Percentiles rank a stretch among this genome's conserved stretches.
These are phyloP conservation scores for Dothistroma pini DNA, from an alignment of 2,329 filamentous ascomycete species.

Conservation along the genomic window DNA sequence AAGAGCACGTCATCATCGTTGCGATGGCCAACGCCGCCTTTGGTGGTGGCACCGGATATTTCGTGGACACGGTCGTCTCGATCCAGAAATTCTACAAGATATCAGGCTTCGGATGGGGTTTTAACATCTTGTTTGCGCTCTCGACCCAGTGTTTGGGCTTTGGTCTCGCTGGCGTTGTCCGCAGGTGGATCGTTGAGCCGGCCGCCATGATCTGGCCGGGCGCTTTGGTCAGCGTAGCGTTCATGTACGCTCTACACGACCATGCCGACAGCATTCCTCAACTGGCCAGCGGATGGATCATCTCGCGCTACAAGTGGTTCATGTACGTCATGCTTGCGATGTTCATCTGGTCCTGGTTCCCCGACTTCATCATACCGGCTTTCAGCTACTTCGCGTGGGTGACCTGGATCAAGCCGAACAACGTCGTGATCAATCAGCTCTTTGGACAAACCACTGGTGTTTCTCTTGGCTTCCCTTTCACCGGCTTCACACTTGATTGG, in stretches of 20 bases:
- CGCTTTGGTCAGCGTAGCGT: slow-evolving; percentile 73
- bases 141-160: slow-evolving; percentile 86
- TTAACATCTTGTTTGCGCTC: slow-evolving; percentile 79
- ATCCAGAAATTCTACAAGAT: slow-evolving; percentile 72
- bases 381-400: slow-evolving; percentile 85
- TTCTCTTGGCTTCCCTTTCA: slow-evolving; percentile 36
- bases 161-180: slow-evolving; percentile 75
- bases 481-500: slow-evolving; percentile 87
- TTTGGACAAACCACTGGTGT: slow-evolving; percentile 28
- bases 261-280: slow-evolving; percentile 45
- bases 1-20: slow-evolving; percentile 30
- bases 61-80: slow-evolving; percentile 27
- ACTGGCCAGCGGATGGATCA: slow-evolving; percentile 65
- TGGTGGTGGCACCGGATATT: slow-evolving; percentile 26
- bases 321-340: slow-evolving; percentile 66
- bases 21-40: slow-evolving; percentile 52
- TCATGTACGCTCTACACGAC: slow-evolving; percentile 58
- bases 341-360: slow-evolving; percentile 79
- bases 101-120: slow-evolving; percentile 59
- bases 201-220: slow-evolving; percentile 91
- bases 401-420: slow-evolving; percentile 81
- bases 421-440: slow-evolving; percentile 58
- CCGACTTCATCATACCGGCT: slow-evolving; percentile 72
- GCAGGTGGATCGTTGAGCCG: slow-evolving; percentile 76
- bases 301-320: slow-evolving; percentile 82